Evolutionary conservation across 805 yeast genomes (phyloP), one percentile per base, ranked within the genome.

Genomic region (Wickerhamomyces hampshirensis): DNA sequence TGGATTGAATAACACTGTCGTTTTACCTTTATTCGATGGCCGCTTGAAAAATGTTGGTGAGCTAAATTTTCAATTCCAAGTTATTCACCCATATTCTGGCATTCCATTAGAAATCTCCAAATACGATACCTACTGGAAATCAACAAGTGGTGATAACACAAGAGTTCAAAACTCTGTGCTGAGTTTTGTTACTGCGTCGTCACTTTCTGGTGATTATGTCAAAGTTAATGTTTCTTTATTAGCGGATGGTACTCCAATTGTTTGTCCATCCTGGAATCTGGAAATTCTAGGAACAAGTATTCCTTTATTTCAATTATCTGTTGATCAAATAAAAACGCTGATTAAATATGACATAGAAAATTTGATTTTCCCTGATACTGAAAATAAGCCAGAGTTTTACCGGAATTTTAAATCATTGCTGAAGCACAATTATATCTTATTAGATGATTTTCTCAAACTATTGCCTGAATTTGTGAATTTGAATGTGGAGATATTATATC

Each of bases 41-140:
- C 69, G 96, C 48, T 64, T 91, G 48, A 77, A 84, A 49, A 78
- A 82, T 38, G 81, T 89, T 41, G 98, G 98, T 11, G 83, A 80
- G 40, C 60, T 91, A 30, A 71, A 71, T 26, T 84, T 89, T 59
- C 75, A 77, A 43, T 87, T 79, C 60, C 89, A 86, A 51, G 75
- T 91, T 3, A 85, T 91, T 34, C 79, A 80, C 56, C 97, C 98
- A n/a, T 93, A 82, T 55, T 69, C 80, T 5, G 97, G 96, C 6
- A 64, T 63, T 0, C 82, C 95, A 5, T 64, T 91, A 40, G 97
- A 89, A 58, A 83, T 94, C 29, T 80, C 95, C 9, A 86, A 87
- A 63, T 88, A 84, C 56, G 97, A 89, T 53, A 91, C 98, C 0
- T 91, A 91, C 61, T 91, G 98, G 98, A 93, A 89, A 60, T 81